These are phyloP conservation scores for Cadophora sp. DNA, from an alignment of 2,329 filamentous ascomycete species.

Conservation along the genomic window DNA sequence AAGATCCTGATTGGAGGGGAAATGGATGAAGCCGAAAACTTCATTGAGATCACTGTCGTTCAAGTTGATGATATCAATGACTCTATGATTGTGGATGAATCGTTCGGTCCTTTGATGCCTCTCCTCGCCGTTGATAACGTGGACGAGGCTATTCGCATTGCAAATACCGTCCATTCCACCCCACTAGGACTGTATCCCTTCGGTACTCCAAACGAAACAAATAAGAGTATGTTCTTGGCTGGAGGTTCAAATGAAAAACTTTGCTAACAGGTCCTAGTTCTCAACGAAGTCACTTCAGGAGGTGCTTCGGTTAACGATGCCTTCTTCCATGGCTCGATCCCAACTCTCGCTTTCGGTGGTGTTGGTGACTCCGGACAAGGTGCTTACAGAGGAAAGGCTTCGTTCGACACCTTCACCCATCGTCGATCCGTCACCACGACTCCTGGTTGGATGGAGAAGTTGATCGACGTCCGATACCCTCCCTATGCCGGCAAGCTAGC, in stretches of 20 bases:
- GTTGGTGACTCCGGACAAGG: constrained; percentile 81
- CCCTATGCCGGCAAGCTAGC: constrained; percentile 58
- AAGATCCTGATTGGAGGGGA: constrained; percentile 87
- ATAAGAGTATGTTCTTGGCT: constrained; percentile 62
- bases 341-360: constrained; percentile 80
- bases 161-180: constrained; percentile 81
- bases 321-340: constrained; percentile 74
- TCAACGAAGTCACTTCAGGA: constrained; percentile 69
- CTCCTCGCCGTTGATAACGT: constrained; percentile 79
- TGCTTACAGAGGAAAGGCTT: constrained; percentile 78
- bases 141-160: constrained; percentile 84
- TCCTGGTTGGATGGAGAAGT: constrained; percentile 69
- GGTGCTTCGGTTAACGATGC: constrained; percentile 71
- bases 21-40: constrained; percentile 79
- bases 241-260: background rate
- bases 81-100: constrained; percentile 81
- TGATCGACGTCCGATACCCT: constrained; percentile 73
- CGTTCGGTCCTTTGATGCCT: constrained; percentile 91
- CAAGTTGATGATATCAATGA: constrained; percentile 78
- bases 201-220: constrained; percentile 78
- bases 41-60: constrained; percentile 94
- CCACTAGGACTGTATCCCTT: constrained; percentile 87
- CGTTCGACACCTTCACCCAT: constrained; percentile 73
- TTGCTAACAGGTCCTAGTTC: constrained; percentile 52
- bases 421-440: constrained; percentile 63